Evolutionary conservation across 768 basidiomycete species (phyloP).

Genomic region (Collybia sordida): DNA sequence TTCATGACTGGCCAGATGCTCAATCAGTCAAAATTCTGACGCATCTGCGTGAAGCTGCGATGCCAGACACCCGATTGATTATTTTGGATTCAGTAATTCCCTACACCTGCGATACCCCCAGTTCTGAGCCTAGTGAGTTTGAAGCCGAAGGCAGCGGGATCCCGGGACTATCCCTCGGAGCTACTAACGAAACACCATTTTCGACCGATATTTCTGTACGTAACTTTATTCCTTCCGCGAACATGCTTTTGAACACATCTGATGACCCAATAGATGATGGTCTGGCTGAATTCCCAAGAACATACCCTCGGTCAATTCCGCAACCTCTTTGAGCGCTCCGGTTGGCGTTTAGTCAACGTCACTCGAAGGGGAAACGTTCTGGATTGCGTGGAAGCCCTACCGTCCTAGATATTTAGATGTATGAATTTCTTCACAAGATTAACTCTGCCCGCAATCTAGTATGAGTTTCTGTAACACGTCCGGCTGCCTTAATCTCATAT

Average conservation of each 20-base stretch:
- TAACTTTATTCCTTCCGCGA: too few species aligned
- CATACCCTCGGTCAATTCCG: conserved; percentile 7
- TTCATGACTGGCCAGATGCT: conserved; percentile 40
- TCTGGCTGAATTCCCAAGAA: conserved; percentile 9
- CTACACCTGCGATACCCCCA: conserved; percentile 16
- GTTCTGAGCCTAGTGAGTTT: neutral
- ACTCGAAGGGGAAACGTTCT: neutral
- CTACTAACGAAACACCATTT: neutral
- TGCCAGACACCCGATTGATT: conserved; percentile 31
- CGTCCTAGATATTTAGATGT: too few species aligned
- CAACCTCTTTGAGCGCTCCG: conserved; percentile 4
- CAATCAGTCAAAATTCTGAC: conserved; percentile 27
- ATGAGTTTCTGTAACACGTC: too few species aligned
- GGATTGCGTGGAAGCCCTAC: too few species aligned
- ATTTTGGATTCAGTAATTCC: conserved; percentile 35
- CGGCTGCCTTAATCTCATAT: too few species aligned
- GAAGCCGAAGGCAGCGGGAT: neutral
- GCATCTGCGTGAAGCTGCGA: conserved; percentile 31
- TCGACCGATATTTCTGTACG: too few species aligned
- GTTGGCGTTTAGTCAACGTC: conserved; percentile 5
- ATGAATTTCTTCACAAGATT: too few species aligned
- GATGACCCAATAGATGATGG: conserved; percentile 7
- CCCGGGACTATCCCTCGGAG: conserved; percentile 6
- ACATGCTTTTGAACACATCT: neutral
- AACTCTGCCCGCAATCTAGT: too few species aligned